Base-by-base conservation (phyloP, 2,329 filamentous ascomycete genomes). In the Cercospora nicotianae region DNA sequence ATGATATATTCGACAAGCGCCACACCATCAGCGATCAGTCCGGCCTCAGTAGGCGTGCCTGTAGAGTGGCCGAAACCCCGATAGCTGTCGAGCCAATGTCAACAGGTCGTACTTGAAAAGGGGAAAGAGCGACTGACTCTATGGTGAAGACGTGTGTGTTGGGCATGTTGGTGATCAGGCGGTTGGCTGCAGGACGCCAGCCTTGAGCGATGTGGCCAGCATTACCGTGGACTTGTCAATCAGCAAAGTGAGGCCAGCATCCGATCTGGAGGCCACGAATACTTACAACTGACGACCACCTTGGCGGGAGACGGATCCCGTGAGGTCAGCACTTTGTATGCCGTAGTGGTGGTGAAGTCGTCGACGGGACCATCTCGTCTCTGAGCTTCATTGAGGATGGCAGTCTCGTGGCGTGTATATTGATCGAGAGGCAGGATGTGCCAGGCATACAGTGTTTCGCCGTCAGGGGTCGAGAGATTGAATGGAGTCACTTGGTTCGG, bases 401-500 rank as follows among this genome's bases (percentile, higher is more conserved):
- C 81, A 23, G 84, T 80, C 75, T 96, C 91, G 73, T 96, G 86
- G 72, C 90, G 84, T 6, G 88, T 83, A 77, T 96, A 96, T 0
- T 92, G 82, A 62, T 90, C 88, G 6, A 96, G 80, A 0, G 94
- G 94, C 60, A 97, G 82, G 64, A 98, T 86, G 76, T 97, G 94
- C 94, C 94, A 98, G 28, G 91, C 91, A 76, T 95, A 96, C 18
- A 98, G 81, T 2, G 83, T 87, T 78, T 94, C 90, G 45, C 89
- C 87, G 77, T 97, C 94, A 1, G 87, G 83, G 0, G 93, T 95
- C 3, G 81, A 81, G 42, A 98, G 80, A 59, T 87, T 88, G 78
- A 98, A 97, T 0, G 94, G 91, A 5, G 92, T 93, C 2, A 96
- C 91, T 81, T 98, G 94, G 73, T 93, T 93, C 76, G 88, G 91